Evolutionary conservation across 208 protist species (phyloP).

Genomic region (Trypanosomatidae sp.): DNA sequence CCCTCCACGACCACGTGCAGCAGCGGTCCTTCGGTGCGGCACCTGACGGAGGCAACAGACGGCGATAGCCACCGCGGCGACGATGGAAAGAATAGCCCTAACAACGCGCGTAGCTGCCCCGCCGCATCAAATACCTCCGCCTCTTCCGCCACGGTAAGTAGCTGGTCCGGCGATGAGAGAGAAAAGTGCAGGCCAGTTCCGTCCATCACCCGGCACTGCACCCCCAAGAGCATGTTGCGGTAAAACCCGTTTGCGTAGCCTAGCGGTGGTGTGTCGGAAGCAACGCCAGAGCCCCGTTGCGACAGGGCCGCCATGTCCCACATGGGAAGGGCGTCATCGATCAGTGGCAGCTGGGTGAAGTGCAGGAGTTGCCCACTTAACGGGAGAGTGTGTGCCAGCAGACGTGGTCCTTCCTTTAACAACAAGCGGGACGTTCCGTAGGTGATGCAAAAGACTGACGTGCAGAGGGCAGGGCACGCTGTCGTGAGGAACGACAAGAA

Average conservation of each 20-base stretch:
- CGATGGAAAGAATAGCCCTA: slow-evolving; percentile 14
- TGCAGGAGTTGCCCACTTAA: slow-evolving; percentile 50
- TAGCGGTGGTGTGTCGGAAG: slow-evolving; percentile 3
- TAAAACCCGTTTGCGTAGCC: slow-evolving; percentile 27
- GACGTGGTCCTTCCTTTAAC: slow-evolving; percentile 26
- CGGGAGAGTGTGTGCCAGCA: slow-evolving; percentile 34
- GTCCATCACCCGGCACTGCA: neutral
- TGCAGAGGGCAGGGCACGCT: slow-evolving; percentile 10
- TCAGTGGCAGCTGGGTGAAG: slow-evolving; percentile 21
- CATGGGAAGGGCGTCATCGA: neutral
- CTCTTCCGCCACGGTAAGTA: slow-evolving; percentile 15
- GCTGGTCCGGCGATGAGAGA: slow-evolving; percentile 1
- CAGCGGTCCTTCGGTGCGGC: slow-evolving; percentile 4
- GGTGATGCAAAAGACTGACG: slow-evolving; percentile 51
- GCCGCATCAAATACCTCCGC: slow-evolving; percentile 16
- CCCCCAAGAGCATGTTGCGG: slow-evolving; percentile 22
- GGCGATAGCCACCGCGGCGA: slow-evolving; percentile 28
- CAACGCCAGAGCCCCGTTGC: slow-evolving; percentile 2
- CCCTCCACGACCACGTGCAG: slow-evolving; percentile 36
- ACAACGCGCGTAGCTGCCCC: slow-evolving; percentile 11
- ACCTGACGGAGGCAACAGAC: slow-evolving; percentile 20
- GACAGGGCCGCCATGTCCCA: slow-evolving; percentile 3
- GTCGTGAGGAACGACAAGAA: slow-evolving; percentile 37
- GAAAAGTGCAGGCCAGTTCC: slow-evolving; percentile 4
- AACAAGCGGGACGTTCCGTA: slow-evolving; percentile 45